phyloP scores from a whole-genome alignment of 257 asterid genomes.

The Schizonepeta tenuifolia region DNA sequence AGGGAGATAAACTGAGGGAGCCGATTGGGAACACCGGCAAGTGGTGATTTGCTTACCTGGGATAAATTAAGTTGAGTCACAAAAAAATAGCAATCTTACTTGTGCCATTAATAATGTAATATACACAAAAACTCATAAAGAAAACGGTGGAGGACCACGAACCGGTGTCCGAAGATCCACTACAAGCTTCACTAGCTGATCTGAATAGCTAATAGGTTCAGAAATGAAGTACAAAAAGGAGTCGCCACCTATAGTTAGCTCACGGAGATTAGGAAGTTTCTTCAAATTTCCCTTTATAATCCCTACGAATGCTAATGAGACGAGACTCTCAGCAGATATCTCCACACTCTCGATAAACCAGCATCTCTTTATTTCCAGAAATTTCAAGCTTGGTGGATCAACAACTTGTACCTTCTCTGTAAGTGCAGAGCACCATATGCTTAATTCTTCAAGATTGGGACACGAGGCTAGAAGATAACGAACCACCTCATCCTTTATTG shows the following conservation, averaged over 20 bases:
- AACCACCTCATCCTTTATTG: not conserved
- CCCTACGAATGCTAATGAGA: not conserved
- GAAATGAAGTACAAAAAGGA: not conserved
- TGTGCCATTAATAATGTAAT: not conserved
- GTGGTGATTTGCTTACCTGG: not conserved
- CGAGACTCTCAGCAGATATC: not conserved
- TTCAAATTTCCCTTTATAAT: not conserved
- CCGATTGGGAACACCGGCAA: not conserved
- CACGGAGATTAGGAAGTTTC: not conserved
- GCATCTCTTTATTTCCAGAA: not conserved
- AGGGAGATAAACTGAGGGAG: not conserved
- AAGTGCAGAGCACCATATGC: not conserved
- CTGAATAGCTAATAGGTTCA: not conserved
- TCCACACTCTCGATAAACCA: not conserved
- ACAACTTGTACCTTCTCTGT: not conserved
- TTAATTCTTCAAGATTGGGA: not conserved
- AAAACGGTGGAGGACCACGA: not conserved
- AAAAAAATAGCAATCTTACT: no score
- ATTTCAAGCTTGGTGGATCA: conserved; percentile 19
- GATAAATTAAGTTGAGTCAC: not conserved
- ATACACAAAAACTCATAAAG: not conserved
- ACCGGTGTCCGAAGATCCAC: not conserved
- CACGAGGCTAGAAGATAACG: not conserved
- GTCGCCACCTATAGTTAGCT: not conserved
- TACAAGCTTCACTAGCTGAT: not conserved